Evolutionary conservation across 2,329 filamentous ascomycete species (phyloP).

Genomic region (Exophiala aquamarina): DNA sequence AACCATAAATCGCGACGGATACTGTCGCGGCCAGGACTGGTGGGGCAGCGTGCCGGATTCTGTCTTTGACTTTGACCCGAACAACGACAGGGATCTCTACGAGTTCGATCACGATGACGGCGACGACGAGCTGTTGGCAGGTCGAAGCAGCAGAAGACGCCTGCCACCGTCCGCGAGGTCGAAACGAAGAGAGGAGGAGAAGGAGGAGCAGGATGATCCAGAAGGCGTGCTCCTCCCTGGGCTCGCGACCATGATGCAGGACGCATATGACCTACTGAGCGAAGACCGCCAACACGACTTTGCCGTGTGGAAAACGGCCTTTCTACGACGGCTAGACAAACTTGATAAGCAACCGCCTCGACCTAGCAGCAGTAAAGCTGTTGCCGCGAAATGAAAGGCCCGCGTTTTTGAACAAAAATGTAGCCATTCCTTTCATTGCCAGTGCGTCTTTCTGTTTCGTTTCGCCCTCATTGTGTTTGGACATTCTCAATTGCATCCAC

Average conservation of each 20-base stretch:
- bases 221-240: constrained; percentile 44
- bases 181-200: not conserved
- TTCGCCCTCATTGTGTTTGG: too few relatives aligned
- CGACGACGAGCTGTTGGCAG: constrained; percentile 23
- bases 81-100: constrained; percentile 28
- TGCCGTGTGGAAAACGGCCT: constrained; percentile 43
- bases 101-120: constrained; percentile 5
- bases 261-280: constrained; percentile 47
- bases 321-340: constrained; percentile 39
- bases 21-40: constrained; percentile 64
- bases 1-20: constrained; percentile 50
- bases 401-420: not conserved
- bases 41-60: constrained; percentile 56
- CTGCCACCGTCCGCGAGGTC: not conserved
- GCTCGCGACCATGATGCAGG: constrained; percentile 53
- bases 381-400: constrained; percentile 6
- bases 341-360: constrained; percentile 28
- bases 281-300: constrained; percentile 44
- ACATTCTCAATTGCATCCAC: too few relatives aligned
- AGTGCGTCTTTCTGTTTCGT: too few relatives aligned
- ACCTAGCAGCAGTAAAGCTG: not conserved
- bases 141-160: constrained; percentile 8
- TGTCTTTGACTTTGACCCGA: constrained; percentile 37
- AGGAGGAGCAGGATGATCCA: constrained; percentile 26
- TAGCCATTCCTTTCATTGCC: not conserved